Evolutionary conservation across 208 protist genomes (phyloP).

Genomic region (Naegleria lovaniensis): DNA sequence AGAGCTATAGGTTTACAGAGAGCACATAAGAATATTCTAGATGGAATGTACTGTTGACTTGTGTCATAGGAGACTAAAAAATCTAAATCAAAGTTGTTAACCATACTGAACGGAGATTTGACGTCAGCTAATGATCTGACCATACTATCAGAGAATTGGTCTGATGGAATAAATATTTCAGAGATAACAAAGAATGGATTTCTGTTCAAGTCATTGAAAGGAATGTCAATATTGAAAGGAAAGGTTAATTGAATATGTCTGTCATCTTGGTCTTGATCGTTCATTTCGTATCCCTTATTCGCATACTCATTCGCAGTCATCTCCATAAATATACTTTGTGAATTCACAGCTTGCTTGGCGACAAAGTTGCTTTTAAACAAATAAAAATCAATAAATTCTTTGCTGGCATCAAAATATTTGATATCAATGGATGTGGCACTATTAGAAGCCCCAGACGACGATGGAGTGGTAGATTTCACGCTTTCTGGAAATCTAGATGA

Average conservation of each 20-base stretch:
- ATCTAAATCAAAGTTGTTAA: neutral
- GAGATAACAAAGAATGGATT: neutral
- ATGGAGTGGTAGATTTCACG: neutral
- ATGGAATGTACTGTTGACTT: neutral
- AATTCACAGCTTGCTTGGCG: neutral
- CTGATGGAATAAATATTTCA: neutral
- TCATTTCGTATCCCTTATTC: too few species aligned
- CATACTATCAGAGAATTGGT: neutral
- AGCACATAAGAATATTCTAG: neutral
- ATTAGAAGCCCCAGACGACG: neutral
- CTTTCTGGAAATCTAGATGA: neutral
- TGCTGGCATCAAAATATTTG: neutral
- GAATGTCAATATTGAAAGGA: neutral
- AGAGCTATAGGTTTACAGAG: neutral
- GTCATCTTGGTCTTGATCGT: neutral
- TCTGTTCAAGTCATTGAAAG: neutral
- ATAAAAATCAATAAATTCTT: neutral
- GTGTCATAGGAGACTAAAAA: neutral
- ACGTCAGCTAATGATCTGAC: neutral
- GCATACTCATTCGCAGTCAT: neutral
- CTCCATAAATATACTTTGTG: neutral
- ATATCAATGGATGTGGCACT: neutral
- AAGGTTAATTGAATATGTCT: neutral
- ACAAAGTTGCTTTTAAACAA: neutral
- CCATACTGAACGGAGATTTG: neutral